Evolutionary conservation across 495 filamentous ascomycete species (phyloP).

Genomic region (Cladorrhinum samala): DNA sequence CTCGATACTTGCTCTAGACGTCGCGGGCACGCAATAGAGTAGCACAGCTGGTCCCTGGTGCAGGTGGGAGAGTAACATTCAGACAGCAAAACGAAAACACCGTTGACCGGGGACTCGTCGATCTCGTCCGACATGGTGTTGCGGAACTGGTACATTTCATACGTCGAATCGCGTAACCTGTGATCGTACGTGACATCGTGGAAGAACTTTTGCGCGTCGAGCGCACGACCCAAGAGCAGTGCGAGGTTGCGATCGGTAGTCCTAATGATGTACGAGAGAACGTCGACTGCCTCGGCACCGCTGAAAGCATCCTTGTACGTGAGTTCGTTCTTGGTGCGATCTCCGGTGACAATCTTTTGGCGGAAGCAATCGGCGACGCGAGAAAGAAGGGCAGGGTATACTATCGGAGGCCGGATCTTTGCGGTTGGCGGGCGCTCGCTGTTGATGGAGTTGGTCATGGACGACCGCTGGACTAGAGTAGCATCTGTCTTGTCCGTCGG

Average conservation of each 20-base stretch:
- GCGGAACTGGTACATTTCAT: constrained; percentile 94
- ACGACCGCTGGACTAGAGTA: constrained; percentile 39
- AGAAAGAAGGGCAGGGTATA: constrained; percentile 89
- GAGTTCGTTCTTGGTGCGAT: constrained; percentile 92
- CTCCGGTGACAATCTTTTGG: constrained; percentile 72
- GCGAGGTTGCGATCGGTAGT: constrained; percentile 95
- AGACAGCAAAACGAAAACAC: constrained; percentile 90
- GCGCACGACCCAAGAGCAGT: constrained; percentile 80
- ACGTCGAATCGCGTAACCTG: constrained; percentile 79
- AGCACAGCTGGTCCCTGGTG: constrained; percentile 88
- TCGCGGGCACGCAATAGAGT: constrained; percentile 95
- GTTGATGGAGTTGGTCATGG: constrained; percentile 41
- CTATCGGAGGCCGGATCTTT: constrained; percentile 62
- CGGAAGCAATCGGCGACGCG: constrained; percentile 85
- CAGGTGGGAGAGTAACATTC: constrained; percentile 99
- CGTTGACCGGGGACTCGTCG: constrained; percentile 72
- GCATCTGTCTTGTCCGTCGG: constrained; percentile 30
- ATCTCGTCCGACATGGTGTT: constrained; percentile 86
- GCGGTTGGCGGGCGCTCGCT: constrained; percentile 44
- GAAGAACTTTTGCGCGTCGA: constrained; percentile 99
- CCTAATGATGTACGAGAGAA: constrained; percentile 90
- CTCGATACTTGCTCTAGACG: constrained; percentile 91
- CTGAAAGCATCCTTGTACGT: constrained; percentile 96
- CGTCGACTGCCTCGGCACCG: constrained; percentile 89
- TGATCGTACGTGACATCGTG: constrained; percentile 99